A percentile compares a stretch with the other conserved stretches of the same genome.
Conservation (phyloP, 768 basidiomycete genomes). For the Termitomyces sp. region DNA sequence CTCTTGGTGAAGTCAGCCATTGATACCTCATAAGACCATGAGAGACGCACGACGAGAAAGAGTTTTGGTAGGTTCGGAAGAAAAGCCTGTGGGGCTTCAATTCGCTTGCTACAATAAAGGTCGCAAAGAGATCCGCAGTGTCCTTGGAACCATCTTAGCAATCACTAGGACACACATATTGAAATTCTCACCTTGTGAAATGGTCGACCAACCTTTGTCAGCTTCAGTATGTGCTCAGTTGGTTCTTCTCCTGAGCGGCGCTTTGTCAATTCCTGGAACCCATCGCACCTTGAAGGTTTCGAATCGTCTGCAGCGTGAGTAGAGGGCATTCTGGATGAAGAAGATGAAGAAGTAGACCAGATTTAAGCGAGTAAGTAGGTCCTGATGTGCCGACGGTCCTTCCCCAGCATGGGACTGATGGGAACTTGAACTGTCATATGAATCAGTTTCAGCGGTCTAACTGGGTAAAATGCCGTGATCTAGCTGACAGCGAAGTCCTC, state of each 20-base stretch:
- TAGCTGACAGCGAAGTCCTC: slow-evolving; percentile 5
- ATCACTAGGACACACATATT: neutral
- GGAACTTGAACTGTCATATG: slow-evolving; percentile 3
- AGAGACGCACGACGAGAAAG: slow-evolving; percentile 10
- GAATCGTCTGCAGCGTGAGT: neutral
- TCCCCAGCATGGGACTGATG: slow-evolving; percentile 1
- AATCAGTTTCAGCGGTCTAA: slow-evolving; percentile 8
- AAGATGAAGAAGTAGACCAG: neutral
- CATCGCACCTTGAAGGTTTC: neutral
- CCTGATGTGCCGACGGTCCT: neutral
- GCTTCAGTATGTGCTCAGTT: slow-evolving; percentile 7
- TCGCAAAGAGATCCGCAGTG: slow-evolving; percentile 11
- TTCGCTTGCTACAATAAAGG: slow-evolving; percentile 9
- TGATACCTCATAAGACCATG: neutral
- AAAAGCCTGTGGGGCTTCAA: slow-evolving; percentile 8
- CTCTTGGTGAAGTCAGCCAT: neutral
- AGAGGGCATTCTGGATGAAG: neutral
- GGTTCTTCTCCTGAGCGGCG: neutral
- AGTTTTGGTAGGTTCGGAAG: slow-evolving; percentile 7
- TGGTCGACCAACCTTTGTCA: slow-evolving; percentile 9
- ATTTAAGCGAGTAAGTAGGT: neutral
- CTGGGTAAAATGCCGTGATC: slow-evolving; percentile 5
- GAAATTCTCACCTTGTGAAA: slow-evolving; percentile 8
- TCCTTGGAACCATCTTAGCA: slow-evolving; percentile 4
- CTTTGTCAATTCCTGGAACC: neutral